Evolutionary conservation across 495 filamentous ascomycete species (phyloP).

Genomic region (Aspergillus homomorphus): DNA sequence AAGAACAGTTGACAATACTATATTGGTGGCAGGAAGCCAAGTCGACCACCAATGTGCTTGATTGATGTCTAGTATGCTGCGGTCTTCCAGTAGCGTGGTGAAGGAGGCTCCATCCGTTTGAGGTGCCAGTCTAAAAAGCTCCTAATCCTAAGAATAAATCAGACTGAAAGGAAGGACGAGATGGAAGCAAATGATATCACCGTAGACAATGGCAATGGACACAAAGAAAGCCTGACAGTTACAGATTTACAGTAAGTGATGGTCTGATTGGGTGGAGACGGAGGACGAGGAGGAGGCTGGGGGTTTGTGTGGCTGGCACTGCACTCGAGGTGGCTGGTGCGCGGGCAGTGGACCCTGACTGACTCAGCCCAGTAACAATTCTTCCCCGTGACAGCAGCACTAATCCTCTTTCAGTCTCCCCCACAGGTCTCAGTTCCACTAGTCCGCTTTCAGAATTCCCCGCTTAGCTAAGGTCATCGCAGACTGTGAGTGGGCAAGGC

Average conservation of each 20-base stretch:
- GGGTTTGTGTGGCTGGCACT: neutral
- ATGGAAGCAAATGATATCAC: neutral
- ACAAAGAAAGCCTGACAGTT: no score
- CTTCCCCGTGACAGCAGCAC: neutral
- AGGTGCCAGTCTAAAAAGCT: no score
- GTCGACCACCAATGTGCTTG: no score
- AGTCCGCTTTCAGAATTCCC: neutral
- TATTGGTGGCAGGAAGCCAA: neutral
- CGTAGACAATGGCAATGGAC: neutral
- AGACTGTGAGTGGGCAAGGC: no score
- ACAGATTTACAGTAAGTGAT: no score
- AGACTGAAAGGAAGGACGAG: neutral
- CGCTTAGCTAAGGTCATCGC: neutral
- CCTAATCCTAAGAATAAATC: neutral
- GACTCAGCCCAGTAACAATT: neutral
- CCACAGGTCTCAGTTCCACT: neutral
- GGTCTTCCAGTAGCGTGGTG: no score
- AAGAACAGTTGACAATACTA: neutral
- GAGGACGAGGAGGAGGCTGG: neutral
- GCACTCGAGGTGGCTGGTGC: conserved; percentile 2
- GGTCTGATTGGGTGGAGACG: neutral
- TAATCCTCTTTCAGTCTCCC: neutral
- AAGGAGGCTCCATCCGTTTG: no score
- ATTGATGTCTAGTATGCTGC: neutral
- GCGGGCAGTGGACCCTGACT: neutral